phyloP scores from a whole-genome alignment of 768 basidiomycete genomes.

The Hirschioporus abietinus region DNA sequence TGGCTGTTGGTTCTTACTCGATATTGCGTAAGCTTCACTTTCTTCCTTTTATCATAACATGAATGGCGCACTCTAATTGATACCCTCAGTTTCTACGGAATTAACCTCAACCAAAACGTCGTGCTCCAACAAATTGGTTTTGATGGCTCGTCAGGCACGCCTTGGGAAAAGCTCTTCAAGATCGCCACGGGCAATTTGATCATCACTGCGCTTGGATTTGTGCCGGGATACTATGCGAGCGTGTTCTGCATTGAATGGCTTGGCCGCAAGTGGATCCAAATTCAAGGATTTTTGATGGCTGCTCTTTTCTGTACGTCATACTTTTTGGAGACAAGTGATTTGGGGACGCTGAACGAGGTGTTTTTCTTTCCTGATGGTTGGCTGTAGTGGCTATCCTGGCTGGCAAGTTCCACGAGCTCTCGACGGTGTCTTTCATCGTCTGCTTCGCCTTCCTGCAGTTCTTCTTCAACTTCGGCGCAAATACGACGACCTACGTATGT shows the following conservation, averaged over 20 bases:
- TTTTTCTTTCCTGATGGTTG: not conserved
- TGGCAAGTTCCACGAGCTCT: slow-evolving; percentile 51
- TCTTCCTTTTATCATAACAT: slow-evolving; percentile 5
- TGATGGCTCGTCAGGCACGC: slow-evolving; percentile 47
- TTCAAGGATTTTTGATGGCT: slow-evolving; percentile 68
- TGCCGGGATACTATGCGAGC: slow-evolving; percentile 73
- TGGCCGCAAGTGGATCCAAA: slow-evolving; percentile 71
- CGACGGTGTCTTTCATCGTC: slow-evolving; percentile 59
- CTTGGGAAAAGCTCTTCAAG: slow-evolving; percentile 64
- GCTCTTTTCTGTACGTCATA: slow-evolving; percentile 53
- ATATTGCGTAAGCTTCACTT: slow-evolving; percentile 48
- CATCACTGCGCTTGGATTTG: slow-evolving; percentile 70
- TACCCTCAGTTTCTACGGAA: slow-evolving; percentile 59
- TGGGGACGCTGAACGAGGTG: slow-evolving; percentile 10
- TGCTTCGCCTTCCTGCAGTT: slow-evolving; percentile 72
- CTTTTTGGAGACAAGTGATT: too few relatives aligned
- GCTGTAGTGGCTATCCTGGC: slow-evolving; percentile 60
- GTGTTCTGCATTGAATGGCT: slow-evolving; percentile 66
- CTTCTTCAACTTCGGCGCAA: slow-evolving; percentile 82
- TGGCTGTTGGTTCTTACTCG: slow-evolving; percentile 69
- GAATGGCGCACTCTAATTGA: not conserved
- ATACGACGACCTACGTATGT: slow-evolving; percentile 28
- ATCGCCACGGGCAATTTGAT: slow-evolving; percentile 65
- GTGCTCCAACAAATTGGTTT: slow-evolving; percentile 73
- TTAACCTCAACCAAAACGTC: slow-evolving; percentile 70